Conservation (phyloP, 2,329 filamentous ascomycete species). For the Penicillium sclerotigenum region DNA sequence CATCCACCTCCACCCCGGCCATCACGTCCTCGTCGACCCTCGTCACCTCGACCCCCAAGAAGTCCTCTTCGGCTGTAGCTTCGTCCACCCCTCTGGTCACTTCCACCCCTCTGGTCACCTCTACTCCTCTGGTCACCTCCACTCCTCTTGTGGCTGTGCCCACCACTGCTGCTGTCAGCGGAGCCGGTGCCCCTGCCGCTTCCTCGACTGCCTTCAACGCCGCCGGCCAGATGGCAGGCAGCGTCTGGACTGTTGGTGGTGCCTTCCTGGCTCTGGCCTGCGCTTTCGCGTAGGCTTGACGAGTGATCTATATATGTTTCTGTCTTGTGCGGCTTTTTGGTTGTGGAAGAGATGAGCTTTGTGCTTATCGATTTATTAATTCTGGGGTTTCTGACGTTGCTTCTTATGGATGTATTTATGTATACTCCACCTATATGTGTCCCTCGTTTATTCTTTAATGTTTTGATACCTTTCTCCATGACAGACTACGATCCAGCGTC, state of each 20-base stretch:
- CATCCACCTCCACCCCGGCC: conserved; percentile 10
- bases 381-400: conserved; percentile 10
- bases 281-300: conserved; percentile 25
- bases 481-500: conserved; percentile 25
- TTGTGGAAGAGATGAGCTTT: neutral
- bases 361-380: conserved; percentile 3
- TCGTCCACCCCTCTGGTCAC: conserved; percentile 16
- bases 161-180: conserved; percentile 2
- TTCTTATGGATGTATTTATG: conserved; percentile 21
- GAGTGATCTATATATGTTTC: neutral
- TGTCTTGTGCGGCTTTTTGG: neutral
- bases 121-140: conserved; percentile 13
- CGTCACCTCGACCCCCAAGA: conserved; percentile 12
- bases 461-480: conserved; percentile 28
- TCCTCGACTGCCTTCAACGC: conserved; percentile 20
- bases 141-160: conserved; percentile 5
- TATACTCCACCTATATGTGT: conserved; percentile 16
- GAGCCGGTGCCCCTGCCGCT: conserved; percentile 11
- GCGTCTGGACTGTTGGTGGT: conserved; percentile 27
- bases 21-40: conserved; percentile 6
- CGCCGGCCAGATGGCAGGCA: conserved; percentile 20
- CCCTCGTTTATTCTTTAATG: conserved; percentile 24
- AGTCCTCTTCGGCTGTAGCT: conserved; percentile 14
- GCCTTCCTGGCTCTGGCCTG: conserved; percentile 26
- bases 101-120: conserved; percentile 11